Conservation (phyloP, 1,284 basidiomycete genomes). For the Cystobasidium slooffiae region DNA sequence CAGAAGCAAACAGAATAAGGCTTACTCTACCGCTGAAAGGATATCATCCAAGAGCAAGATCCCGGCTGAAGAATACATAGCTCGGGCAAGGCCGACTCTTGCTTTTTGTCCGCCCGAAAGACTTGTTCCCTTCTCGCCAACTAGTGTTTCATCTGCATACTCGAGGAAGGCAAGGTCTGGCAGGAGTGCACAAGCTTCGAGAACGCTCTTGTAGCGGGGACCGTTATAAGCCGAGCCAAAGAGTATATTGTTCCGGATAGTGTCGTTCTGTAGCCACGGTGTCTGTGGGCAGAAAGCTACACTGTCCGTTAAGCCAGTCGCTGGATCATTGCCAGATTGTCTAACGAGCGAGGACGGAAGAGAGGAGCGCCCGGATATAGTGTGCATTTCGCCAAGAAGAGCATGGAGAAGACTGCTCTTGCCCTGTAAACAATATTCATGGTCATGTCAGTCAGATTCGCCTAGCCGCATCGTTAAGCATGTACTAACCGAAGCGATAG, state of each 20-base stretch:
- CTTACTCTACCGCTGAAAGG: slow-evolving; percentile 58
- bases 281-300: slow-evolving; percentile 86
- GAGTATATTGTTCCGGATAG: slow-evolving; percentile 77
- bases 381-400: slow-evolving; percentile 65
- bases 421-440: slow-evolving; percentile 58
- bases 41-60: slow-evolving; percentile 59
- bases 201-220: slow-evolving; percentile 69
- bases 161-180: slow-evolving; percentile 75
- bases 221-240: slow-evolving; percentile 72
- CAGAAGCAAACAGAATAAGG: not conserved
- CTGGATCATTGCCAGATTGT: slow-evolving; percentile 56
- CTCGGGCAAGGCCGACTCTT: slow-evolving; percentile 55
- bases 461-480: slow-evolving; percentile 52
- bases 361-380: slow-evolving; percentile 61
- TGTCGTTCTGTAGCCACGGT: slow-evolving; percentile 78
- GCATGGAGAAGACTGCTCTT: slow-evolving; percentile 73
- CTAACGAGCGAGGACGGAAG: slow-evolving; percentile 62
- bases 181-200: slow-evolving; percentile 77
- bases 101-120: slow-evolving; percentile 73
- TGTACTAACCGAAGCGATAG: slow-evolving; percentile 67
- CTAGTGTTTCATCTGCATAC: slow-evolving; percentile 77
- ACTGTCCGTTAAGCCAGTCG: slow-evolving; percentile 66
- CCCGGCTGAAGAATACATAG: slow-evolving; percentile 57
- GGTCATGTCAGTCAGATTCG: not conserved
- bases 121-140: slow-evolving; percentile 70